phyloP scores from a whole-genome alignment of 331 rosid species.

The Rosa hybrid region DNA sequence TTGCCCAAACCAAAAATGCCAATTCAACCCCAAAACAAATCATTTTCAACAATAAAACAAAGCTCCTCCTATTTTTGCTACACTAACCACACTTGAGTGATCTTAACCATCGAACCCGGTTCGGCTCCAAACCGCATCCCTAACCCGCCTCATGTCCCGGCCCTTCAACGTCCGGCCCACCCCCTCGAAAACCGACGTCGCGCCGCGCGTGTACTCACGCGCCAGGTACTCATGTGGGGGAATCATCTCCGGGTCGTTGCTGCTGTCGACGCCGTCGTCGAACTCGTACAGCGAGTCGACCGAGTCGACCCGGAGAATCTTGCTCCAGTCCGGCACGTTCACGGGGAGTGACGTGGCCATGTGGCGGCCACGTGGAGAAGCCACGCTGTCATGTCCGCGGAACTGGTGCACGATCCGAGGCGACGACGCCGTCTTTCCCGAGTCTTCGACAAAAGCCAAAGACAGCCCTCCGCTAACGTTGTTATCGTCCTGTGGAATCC shows the following conservation, averaged over 20 bases:
- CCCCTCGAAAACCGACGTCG: slow-evolving; percentile 89
- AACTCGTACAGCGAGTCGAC: slow-evolving; percentile 61
- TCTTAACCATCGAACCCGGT: slow-evolving; percentile 86
- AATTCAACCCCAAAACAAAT: slow-evolving; percentile 14
- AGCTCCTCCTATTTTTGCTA: slow-evolving; percentile 6
- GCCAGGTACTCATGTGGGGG: slow-evolving; percentile 98
- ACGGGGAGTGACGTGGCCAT: slow-evolving; percentile 78
- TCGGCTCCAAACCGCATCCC: slow-evolving; percentile 96
- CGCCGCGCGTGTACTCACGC: slow-evolving; percentile 63
- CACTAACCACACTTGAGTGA: not conserved
- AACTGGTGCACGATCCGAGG: slow-evolving; percentile 74
- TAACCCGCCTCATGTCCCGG: slow-evolving; percentile 89
- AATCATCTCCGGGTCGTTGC: slow-evolving; percentile 59
- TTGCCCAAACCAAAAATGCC: slow-evolving; percentile 40
- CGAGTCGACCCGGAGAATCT: slow-evolving; percentile 80
- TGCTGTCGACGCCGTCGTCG: slow-evolving; percentile 38
- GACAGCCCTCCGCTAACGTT: slow-evolving; percentile 66
- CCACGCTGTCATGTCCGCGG: slow-evolving; percentile 45
- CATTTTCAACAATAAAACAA: not conserved
- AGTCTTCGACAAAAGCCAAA: slow-evolving; percentile 55
- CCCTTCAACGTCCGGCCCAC: slow-evolving; percentile 96
- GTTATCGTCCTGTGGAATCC: slow-evolving; percentile 32
- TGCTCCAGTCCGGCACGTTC: slow-evolving; percentile 98
- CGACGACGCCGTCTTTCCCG: slow-evolving; percentile 40
- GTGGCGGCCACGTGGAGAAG: slow-evolving; percentile 43